These are phyloP conservation scores for Inonotus obliquus DNA, from an alignment of 1,284 basidiomycete species.

Conservation along the genomic window DNA sequence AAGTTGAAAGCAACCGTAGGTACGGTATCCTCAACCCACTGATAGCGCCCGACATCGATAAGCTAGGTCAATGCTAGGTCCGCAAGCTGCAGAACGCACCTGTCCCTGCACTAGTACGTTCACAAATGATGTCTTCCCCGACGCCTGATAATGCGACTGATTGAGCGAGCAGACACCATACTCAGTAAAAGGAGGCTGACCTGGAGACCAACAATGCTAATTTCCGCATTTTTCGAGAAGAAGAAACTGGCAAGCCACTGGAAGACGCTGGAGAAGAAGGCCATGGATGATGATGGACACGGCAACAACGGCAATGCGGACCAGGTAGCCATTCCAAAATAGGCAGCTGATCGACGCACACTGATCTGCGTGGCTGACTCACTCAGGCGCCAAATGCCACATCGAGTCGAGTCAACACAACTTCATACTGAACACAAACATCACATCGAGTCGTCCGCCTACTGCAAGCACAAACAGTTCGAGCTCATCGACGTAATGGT, in stretches of 20 bases:
- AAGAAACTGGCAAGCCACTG: conserved; percentile 69
- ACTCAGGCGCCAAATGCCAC: no score
- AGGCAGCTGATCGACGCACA: neutral
- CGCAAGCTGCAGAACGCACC: conserved; percentile 34
- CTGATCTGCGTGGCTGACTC: neutral
- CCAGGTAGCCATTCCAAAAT: neutral
- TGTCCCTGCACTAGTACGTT: conserved; percentile 88
- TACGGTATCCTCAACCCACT: conserved; percentile 92
- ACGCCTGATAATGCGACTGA: conserved; percentile 52
- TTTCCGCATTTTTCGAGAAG: conserved; percentile 89
- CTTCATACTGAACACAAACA: no score
- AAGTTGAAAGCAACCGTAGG: conserved; percentile 94
- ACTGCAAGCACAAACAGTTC: no score
- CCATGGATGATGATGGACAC: conserved; percentile 1
- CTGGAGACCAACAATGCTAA: conserved; percentile 92
- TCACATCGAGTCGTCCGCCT: no score
- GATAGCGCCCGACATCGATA: neutral
- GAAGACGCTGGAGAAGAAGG: conserved; percentile 63
- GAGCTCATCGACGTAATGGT: neutral
- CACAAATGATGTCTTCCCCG: conserved; percentile 92
- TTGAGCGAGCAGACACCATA: conserved; percentile 14
- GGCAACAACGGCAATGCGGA: neutral
- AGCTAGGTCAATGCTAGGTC: neutral
- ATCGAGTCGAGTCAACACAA: no score
- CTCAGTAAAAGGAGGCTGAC: conserved; percentile 33